These are phyloP conservation scores for Schwanniomyces vanrijiae DNA, from an alignment of 805 yeast genomes.

Conservation along the genomic window DNA sequence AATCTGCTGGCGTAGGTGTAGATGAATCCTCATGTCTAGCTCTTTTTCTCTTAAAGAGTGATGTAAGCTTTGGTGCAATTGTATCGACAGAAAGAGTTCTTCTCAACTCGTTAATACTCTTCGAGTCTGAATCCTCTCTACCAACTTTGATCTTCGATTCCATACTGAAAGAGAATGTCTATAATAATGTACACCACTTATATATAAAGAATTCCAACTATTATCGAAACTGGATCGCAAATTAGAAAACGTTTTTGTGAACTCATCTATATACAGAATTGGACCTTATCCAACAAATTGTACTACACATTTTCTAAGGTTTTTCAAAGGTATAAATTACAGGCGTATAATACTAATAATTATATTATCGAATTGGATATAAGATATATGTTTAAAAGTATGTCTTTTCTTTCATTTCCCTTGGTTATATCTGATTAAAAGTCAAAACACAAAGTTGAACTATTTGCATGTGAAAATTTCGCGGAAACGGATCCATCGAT, in stretches of 20 bases:
- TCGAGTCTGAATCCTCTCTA: slow-evolving; percentile 4
- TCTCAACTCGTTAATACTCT: slow-evolving; percentile 12
- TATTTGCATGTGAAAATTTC: neutral
- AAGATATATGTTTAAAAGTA: too few relatives aligned
- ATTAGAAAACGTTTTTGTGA: slow-evolving; percentile 3
- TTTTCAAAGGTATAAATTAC: too few relatives aligned
- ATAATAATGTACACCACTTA: neutral
- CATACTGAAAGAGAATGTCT: neutral
- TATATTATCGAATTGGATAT: too few relatives aligned
- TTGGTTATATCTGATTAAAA: too few relatives aligned
- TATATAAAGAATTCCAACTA: neutral
- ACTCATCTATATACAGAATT: slow-evolving; percentile 1
- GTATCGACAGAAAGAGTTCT: slow-evolving; percentile 42
- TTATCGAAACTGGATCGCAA: neutral
- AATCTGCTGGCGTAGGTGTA: slow-evolving; percentile 13
- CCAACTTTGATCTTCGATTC: neutral
- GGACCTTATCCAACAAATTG: neutral
- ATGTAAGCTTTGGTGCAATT: slow-evolving; percentile 36
- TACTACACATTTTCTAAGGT: neutral
- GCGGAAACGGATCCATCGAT: neutral
- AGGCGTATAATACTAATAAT: too few relatives aligned
- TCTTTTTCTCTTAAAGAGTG: slow-evolving; percentile 30
- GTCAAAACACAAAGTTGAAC: neutral
- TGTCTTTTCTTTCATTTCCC: too few relatives aligned
- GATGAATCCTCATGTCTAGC: slow-evolving; percentile 17